Conservation (phyloP, 495 filamentous ascomycete species). For the Neurospora hispaniola region DNA sequence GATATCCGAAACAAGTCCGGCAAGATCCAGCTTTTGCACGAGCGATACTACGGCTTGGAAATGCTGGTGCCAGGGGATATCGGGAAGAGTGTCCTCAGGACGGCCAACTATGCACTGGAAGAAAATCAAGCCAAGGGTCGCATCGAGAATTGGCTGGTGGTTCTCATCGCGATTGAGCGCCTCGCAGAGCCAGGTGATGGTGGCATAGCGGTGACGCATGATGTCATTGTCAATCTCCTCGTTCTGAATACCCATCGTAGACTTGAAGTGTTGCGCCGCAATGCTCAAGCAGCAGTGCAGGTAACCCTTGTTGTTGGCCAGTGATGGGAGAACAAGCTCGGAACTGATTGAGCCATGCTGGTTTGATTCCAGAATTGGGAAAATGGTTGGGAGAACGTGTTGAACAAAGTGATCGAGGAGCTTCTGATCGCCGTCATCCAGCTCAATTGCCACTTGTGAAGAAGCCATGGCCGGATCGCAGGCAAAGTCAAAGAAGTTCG, state of each 20-base stretch:
- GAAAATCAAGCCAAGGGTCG: constrained; percentile 91
- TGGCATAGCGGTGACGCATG: constrained; percentile 82
- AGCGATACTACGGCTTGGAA: constrained; percentile 83
- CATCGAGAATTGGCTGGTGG: constrained; percentile 83
- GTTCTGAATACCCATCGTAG: constrained; percentile 49
- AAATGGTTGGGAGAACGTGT: constrained; percentile 77
- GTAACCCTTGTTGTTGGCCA: constrained; percentile 87
- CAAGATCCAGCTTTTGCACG: constrained; percentile 75
- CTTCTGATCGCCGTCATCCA: constrained; percentile 80
- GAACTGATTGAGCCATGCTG: constrained; percentile 68
- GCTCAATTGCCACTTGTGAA: constrained; percentile 62
- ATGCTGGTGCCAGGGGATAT: constrained; percentile 95
- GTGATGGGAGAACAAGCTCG: constrained; percentile 69
- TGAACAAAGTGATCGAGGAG: constrained; percentile 88
- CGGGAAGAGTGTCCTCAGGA: constrained; percentile 74
- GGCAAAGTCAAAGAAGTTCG: constrained; percentile 67
- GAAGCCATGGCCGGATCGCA: constrained; percentile 44
- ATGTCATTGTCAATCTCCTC: constrained; percentile 85
- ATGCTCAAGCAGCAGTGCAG: constrained; percentile 94
- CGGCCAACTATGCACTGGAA: constrained; percentile 91
- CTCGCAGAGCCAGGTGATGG: constrained; percentile 76
- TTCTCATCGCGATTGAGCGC: constrained; percentile 70
- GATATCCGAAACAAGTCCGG: constrained; percentile 47
- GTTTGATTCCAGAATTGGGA: constrained; percentile 83
- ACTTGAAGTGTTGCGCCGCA: constrained; percentile 88